These are phyloP conservation scores for Exophiala viscosa DNA, from an alignment of 2,329 filamentous ascomycete species.

Conservation along the genomic window DNA sequence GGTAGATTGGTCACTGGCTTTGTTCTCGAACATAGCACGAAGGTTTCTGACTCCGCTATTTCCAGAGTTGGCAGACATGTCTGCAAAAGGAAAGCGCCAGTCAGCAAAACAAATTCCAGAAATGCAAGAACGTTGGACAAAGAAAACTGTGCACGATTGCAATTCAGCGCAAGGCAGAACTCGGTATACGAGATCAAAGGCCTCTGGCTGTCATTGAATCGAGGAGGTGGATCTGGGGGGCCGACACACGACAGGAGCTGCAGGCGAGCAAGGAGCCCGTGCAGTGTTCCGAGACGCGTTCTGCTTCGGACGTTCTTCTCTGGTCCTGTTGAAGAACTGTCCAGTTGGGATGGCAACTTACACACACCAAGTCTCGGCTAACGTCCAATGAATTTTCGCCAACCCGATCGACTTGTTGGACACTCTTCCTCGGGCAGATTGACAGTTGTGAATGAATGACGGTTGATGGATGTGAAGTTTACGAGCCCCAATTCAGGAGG, in stretches of 20 bases:
- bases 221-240: conserved; percentile 22
- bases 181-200: conserved; percentile 3
- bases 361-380: conserved; percentile 9
- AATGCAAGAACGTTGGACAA: neutral
- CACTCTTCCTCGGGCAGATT: neutral
- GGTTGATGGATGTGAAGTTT: neutral
- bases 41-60: conserved; percentile 68
- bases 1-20: conserved; percentile 56
- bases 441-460: neutral
- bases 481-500: neutral
- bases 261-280: neutral
- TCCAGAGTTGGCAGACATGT: conserved; percentile 35
- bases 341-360: conserved; percentile 6
- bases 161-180: conserved; percentile 1
- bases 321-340: neutral
- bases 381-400: conserved; percentile 15
- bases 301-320: conserved; percentile 8
- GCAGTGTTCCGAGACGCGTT: conserved; percentile 20
- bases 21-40: conserved; percentile 76
- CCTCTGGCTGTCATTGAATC: conserved; percentile 3
- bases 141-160: neutral
- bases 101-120: conserved; percentile 8
- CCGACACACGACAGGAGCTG: neutral
- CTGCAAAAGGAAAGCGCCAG: conserved; percentile 17
- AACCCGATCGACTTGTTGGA: neutral